Evolutionary conservation across 768 basidiomycete species (phyloP), one percentile per base, ranked within the genome.

Genomic region (Fistulinella prunicolor): DNA sequence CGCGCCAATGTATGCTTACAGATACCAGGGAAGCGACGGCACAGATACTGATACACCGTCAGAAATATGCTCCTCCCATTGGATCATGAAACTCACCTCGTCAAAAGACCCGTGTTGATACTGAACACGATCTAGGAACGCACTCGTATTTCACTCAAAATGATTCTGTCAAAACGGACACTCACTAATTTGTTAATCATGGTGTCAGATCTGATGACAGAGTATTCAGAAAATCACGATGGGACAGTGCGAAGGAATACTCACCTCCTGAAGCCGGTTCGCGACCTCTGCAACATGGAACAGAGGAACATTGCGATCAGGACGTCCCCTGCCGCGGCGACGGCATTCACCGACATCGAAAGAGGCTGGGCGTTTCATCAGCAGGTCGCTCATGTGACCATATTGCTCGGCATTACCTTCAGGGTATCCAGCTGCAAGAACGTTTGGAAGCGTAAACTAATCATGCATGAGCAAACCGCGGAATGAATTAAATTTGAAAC

Each of bases 21-120:
- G 82, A 78, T 30, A 82, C 61, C 43, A 84, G 62, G 10, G 81
- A 82, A 32, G 76, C 79, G 21, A 82, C 66, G 3, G 82, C 82
- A 50, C 79, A 82, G 4, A 82, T 49, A 54, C 81, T 62, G 23
- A 35, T 14, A 22, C 10, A 8, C 20, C n/a, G 21, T 54, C 6
- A 54, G 13, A 17, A 21, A 26, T 16, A 21, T 21, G 8, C 9
- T 14, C 9, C 22, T 32, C 12, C 5, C 1, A 12, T 12, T 8
- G 4, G 9, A 13, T 26, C 17, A 30, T 2, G 3, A 41, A 14
- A 47, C 59, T 30, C 9, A 61, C 59, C 59, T 62, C 3, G 65
- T 66, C 42, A 66, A 51, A 20, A 66, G 53, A 45, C 65, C 66
- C 0, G 65, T 66, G 32, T 80, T 80, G 40, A 82, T 75, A 26